Percentiles rank a stretch among this genome's conserved stretches.
Evolutionary conservation across 805 yeast species (phyloP).

Genomic region (Jamesozyma gamospora): DNA sequence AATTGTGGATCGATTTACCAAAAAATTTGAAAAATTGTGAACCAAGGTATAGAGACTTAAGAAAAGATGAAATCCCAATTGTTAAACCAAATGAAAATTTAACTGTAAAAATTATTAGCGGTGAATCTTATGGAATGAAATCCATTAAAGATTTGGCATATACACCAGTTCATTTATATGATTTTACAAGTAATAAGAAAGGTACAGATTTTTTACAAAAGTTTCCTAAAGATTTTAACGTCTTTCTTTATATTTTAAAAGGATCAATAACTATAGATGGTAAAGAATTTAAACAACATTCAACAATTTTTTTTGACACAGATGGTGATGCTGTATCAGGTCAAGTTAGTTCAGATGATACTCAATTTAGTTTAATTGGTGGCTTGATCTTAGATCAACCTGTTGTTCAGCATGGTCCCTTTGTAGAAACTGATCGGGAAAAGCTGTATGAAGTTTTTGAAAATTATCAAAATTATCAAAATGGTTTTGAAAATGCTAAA

Average conservation of each 20-base stretch:
- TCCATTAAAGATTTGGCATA: slow-evolving; percentile 67
- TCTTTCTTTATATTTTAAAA: slow-evolving; percentile 55
- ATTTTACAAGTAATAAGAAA: slow-evolving; percentile 53
- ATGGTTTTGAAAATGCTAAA: slow-evolving; percentile 60
- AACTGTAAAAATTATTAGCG: slow-evolving; percentile 59
- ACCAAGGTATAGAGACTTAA: slow-evolving; percentile 74
- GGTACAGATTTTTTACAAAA: slow-evolving; percentile 50
- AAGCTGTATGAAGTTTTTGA: slow-evolving; percentile 58
- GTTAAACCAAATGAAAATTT: slow-evolving; percentile 54
- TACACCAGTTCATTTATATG: slow-evolving; percentile 70
- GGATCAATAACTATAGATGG: slow-evolving; percentile 48
- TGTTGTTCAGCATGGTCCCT: slow-evolving; percentile 83
- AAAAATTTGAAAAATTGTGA: slow-evolving; percentile 47
- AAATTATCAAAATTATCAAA: slow-evolving; percentile 58
- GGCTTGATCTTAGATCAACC: slow-evolving; percentile 68
- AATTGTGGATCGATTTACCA: slow-evolving; percentile 83
- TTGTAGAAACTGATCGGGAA: slow-evolving; percentile 64
- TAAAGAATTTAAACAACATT: slow-evolving; percentile 34
- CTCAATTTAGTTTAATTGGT: slow-evolving; percentile 66
- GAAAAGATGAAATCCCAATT: slow-evolving; percentile 59
- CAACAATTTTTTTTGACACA: slow-evolving; percentile 53
- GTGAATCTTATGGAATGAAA: slow-evolving; percentile 62
- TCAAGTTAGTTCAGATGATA: slow-evolving; percentile 33
- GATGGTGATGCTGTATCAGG: slow-evolving; percentile 60
- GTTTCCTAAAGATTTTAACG: slow-evolving; percentile 52